Evolutionary conservation across 2,329 filamentous ascomycete genomes (phyloP).

Genomic region (Penicillium sp.): DNA sequence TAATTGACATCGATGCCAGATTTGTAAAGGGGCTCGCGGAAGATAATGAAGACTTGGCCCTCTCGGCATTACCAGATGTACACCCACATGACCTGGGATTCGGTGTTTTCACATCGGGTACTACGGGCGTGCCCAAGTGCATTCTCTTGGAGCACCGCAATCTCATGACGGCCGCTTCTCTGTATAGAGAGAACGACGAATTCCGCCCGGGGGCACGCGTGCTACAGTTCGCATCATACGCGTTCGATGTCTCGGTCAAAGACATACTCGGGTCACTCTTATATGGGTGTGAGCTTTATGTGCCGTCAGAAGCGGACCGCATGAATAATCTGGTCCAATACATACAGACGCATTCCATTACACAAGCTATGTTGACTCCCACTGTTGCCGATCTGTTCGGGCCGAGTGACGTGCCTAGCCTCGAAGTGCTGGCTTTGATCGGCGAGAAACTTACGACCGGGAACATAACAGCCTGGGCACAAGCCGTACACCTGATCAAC

Average conservation of each 20-base stretch:
- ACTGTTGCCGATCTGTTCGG: background rate
- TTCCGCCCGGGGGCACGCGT: background rate
- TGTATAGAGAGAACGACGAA: background rate
- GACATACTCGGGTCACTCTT: background rate
- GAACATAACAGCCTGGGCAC: background rate
- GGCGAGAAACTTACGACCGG: background rate
- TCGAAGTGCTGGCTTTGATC: background rate
- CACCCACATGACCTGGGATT: background rate
- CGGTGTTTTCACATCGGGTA: background rate
- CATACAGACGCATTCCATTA: background rate
- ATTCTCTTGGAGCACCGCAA: background rate
- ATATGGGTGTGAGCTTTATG: background rate
- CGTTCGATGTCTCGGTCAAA: background rate
- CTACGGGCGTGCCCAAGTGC: conserved; percentile 3
- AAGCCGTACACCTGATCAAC: background rate
- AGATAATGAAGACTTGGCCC: background rate
- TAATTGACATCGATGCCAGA: background rate
- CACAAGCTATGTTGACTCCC: background rate
- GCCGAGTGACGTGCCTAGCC: background rate
- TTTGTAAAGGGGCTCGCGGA: background rate
- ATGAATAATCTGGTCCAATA: background rate
- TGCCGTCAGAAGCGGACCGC: background rate
- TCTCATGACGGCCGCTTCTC: background rate
- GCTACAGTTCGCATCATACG: background rate
- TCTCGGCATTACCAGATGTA: background rate